Percentiles rank a stretch among this genome's conserved stretches.
phyloP scores from a whole-genome alignment of 768 basidiomycete species.

The Amanita thiersii region DNA sequence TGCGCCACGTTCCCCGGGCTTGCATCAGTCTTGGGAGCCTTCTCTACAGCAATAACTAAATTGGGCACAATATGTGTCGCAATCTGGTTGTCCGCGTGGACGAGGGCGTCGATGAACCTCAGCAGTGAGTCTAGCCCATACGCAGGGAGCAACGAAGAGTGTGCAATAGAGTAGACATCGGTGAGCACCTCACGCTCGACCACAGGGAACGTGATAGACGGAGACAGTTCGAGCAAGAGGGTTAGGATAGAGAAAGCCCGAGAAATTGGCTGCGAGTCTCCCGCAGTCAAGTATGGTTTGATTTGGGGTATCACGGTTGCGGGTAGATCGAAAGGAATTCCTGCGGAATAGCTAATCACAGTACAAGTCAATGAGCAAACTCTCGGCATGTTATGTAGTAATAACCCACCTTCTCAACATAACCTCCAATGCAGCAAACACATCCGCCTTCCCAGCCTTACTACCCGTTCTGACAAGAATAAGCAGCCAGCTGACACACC shows the following conservation, averaged over 20 bases:
- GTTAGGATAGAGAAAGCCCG: slow-evolving; percentile 61
- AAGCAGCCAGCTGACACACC: slow-evolving; percentile 71
- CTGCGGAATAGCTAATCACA: slow-evolving; percentile 26
- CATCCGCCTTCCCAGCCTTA: slow-evolving; percentile 66
- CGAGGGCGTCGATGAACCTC: slow-evolving; percentile 74
- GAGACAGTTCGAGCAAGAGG: slow-evolving; percentile 61
- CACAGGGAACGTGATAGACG: slow-evolving; percentile 61
- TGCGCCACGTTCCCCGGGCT: slow-evolving; percentile 71
- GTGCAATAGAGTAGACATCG: slow-evolving; percentile 62
- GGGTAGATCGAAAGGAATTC: slow-evolving; percentile 50
- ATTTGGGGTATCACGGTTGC: slow-evolving; percentile 63
- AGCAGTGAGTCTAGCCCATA: slow-evolving; percentile 75
- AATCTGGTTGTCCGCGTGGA: slow-evolving; percentile 76
- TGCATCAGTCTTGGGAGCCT: slow-evolving; percentile 48
- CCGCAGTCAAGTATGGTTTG: slow-evolving; percentile 62
- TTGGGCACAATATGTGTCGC: slow-evolving; percentile 76
- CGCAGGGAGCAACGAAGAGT: slow-evolving; percentile 73
- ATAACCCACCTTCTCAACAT: slow-evolving; percentile 53
- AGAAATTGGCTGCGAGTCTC: slow-evolving; percentile 73
- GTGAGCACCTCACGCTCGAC: slow-evolving; percentile 64
- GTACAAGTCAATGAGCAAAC: background rate
- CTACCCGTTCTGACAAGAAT: slow-evolving; percentile 72
- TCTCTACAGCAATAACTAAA: slow-evolving; percentile 59
- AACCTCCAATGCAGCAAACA: slow-evolving; percentile 70
- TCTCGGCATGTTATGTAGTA: background rate